Evolutionary conservation across 2,329 filamentous ascomycete species (phyloP).

Genomic region (Phialophora expanda): DNA sequence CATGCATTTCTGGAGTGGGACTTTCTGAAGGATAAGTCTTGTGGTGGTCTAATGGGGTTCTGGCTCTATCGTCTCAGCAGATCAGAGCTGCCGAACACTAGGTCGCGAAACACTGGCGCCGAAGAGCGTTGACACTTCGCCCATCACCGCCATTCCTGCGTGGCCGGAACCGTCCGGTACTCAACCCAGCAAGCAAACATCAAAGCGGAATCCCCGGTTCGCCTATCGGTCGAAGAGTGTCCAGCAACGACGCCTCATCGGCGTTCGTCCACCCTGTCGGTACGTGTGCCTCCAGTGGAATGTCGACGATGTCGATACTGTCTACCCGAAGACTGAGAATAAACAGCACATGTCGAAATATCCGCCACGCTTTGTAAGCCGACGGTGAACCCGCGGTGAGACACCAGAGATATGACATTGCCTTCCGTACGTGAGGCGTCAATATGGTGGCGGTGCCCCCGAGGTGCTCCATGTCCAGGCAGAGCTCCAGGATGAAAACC

Average conservation of each 20-base stretch:
- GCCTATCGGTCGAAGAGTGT: constrained; percentile 4
- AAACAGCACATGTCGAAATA: neutral
- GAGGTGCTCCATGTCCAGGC: neutral
- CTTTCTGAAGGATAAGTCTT: too few species aligned
- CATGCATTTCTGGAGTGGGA: too few species aligned
- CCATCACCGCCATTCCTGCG: neutral
- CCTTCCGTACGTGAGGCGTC: neutral
- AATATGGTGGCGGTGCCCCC: neutral
- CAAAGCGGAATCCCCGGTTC: neutral
- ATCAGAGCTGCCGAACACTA: too few species aligned
- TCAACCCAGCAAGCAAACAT: neutral
- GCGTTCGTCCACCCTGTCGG: neutral
- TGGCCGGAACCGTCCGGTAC: neutral
- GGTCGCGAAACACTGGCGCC: too few species aligned
- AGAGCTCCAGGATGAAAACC: constrained; percentile 3
- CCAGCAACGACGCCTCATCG: neutral
- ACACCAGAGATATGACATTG: constrained; percentile 7
- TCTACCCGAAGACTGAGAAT: neutral
- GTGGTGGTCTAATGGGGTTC: too few species aligned
- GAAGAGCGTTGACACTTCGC: too few species aligned
- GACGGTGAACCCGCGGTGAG: neutral
- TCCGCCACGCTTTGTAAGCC: neutral
- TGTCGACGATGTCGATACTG: neutral
- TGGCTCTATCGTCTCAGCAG: too few species aligned
- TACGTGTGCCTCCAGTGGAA: neutral